Evolutionary conservation across 1,139 yeast species (phyloP), one percentile per base, ranked within the genome.

Genomic region (Debaryomycetaceae sp.): DNA sequence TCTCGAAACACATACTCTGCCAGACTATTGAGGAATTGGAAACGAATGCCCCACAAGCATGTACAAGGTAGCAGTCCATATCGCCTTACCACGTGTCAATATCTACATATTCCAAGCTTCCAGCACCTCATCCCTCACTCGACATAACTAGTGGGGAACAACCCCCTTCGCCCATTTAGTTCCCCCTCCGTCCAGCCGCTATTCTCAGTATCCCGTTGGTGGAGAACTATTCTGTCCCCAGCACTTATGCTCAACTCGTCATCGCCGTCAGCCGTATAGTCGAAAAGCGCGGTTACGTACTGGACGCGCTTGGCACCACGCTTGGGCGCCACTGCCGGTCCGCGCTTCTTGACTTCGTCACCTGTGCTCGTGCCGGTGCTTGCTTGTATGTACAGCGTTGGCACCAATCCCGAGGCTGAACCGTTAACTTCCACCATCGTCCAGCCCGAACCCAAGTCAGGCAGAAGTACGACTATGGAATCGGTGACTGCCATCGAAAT

Each of bases 181-280:
- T 82, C 93, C 7, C 97, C 98, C 42, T 78, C 83, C 1, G 96
- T 86, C 99, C 99, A 90, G 1, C 99, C 99, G 37, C 79, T 78
- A 5, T 94, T 95, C 34, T 78, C 79, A 37, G 83, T 90, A 27
- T 73, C 82, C 25, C 70, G 73, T 24, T 79, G 61, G 6, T 68
- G 46, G 14, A 83, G 65, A 3, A 73, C 68, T n/a, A 85, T 73
- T 33, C 64, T 62, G 39, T 90, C 97, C 1, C 96, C 96, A 0
- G 72, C 77, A 6, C 43, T 45, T 13, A 90, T 73, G 15, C 73
- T 65, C 32, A 92, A 51, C 52, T 90, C 98, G 43, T 82, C 93
- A 15, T 72, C 81, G 6, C 87, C 95, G 39, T 75, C 81, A 0
- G 95, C 93, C 11, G 51, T 60, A 49, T 87, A 90, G 38, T 79